Evolutionary conservation across 352 stramenopile genomes (phyloP), one percentile per base, ranked within the genome.

Genomic region (Phytophthora fragariaefolia): DNA sequence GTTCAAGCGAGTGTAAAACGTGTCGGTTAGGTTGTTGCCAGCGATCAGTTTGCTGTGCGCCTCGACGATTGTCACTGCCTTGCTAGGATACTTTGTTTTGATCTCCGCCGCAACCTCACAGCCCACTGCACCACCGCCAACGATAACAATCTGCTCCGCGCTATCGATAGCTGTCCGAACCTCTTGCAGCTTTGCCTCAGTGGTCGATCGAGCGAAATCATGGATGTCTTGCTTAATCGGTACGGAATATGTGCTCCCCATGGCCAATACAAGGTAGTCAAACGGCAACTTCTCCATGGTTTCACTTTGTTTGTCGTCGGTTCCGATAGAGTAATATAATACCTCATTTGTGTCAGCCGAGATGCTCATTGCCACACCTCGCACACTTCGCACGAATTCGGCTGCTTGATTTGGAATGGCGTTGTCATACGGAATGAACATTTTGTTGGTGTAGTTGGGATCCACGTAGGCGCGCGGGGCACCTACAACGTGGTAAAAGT

Each of bases 381-480:
- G 70, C 7, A 80, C 34, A 2, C 76, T 55, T 1, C 52, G 42
- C 4, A 76, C 73, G 40, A 76, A 69, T 20, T n/a, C 52, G 22
- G 49, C 22, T 9, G 60, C 34, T n/a, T 23, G 28, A 4, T 34
- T 52, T 0, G 74, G 71, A 5, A 85, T 62, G 0, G 72, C 74
- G 24, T 80, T 62, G 22, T 70, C 61, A 36, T 79, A 73, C 18
- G 74, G 68, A 24, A 83, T 71, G 50, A 79, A 83, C 42, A 83
- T 62, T 50, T 78, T 80, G 26, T 47, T 36, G 3, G 61, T 54
- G 48, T 69, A 83, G 18, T 30, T 54, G 22, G 67, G 40, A 23
- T 83, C 72, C 1, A 85, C 77, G 18, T 69, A 81, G 0, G 68
- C 74, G 6, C 77, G 74, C 6, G 75, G 77, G 1, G 69, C 61